Percentiles rank a stretch among this genome's conserved stretches.
phyloP scores from a whole-genome alignment of 129 eudicot genomes.

The Ambrosia artemisiifolia region DNA sequence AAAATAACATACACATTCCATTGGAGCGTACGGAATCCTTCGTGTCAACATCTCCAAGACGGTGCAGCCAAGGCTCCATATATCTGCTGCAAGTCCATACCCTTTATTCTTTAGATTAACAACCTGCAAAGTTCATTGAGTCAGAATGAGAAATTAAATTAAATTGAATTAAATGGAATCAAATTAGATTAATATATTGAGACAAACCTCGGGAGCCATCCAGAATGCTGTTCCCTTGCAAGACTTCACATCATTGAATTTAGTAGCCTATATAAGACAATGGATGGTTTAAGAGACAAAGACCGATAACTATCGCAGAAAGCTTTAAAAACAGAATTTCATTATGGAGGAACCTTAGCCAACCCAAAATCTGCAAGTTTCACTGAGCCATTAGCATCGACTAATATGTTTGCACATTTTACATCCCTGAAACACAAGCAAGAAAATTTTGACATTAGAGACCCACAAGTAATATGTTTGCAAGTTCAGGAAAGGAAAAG shows the following conservation, averaged over 20 bases:
- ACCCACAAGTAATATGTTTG: not conserved
- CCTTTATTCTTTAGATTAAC: slow-evolving; percentile 56
- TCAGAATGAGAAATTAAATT: not conserved
- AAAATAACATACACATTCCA: slow-evolving; percentile 65
- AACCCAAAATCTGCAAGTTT: slow-evolving; percentile 99
- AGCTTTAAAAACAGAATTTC: not conserved
- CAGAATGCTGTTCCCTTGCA: slow-evolving; percentile 91
- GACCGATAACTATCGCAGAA: not conserved
- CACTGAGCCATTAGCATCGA: slow-evolving; percentile 70
- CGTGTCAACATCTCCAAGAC: slow-evolving; percentile 91
- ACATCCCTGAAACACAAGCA: slow-evolving; percentile 67
- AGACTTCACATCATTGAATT: slow-evolving; percentile 80
- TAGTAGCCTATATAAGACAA: slow-evolving; percentile 56
- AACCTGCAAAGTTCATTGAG: slow-evolving; percentile 47
- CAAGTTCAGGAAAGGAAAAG: not conserved
- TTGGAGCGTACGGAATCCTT: slow-evolving; percentile 62
- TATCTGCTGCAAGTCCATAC: slow-evolving; percentile 93
- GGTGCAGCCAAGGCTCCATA: slow-evolving; percentile 99
- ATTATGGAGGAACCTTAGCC: slow-evolving; percentile 66
- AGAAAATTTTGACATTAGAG: slow-evolving; percentile 5
- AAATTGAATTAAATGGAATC: not conserved
- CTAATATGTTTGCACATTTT: slow-evolving; percentile 93
- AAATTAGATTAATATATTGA: not conserved
- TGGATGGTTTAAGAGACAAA: slow-evolving; percentile 2
- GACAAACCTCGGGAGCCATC: slow-evolving; percentile 99